Conservation (phyloP, 306 rosid species). For the Casuarina cunninghamiana region DNA sequence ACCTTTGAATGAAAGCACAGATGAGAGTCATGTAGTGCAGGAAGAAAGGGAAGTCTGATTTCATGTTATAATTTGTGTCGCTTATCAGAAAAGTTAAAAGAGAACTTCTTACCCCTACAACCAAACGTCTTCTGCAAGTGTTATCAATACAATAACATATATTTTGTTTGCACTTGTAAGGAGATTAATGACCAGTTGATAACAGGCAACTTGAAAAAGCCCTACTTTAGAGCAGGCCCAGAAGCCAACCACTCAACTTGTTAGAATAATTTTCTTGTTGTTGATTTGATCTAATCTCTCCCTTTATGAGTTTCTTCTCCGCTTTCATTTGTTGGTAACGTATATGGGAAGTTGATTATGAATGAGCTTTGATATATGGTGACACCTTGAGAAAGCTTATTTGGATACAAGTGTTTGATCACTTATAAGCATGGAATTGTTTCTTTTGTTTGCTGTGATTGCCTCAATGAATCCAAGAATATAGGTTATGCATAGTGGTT, state of each 20-base stretch:
- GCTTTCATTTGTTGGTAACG: too few relatives aligned
- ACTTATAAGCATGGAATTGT: too few relatives aligned
- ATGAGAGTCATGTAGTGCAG: neutral
- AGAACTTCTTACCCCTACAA: neutral
- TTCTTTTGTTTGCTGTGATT: too few relatives aligned
- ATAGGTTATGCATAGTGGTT: too few relatives aligned
- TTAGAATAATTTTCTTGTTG: too few relatives aligned
- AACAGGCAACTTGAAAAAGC: neutral
- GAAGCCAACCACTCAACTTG: neutral
- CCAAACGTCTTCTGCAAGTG: neutral
- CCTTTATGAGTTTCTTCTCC: too few relatives aligned
- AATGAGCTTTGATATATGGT: too few relatives aligned
- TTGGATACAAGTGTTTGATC: too few relatives aligned
- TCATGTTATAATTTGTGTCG: neutral
- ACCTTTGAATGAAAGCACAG: neutral
- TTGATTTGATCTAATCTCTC: too few relatives aligned
- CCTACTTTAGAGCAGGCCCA: neutral
- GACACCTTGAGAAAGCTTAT: too few relatives aligned
- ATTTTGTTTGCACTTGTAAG: neutral
- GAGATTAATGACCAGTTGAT: neutral
- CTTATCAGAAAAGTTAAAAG: neutral
- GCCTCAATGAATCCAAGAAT: too few relatives aligned
- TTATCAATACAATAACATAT: neutral
- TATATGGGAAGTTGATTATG: too few relatives aligned
- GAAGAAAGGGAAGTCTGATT: neutral